Percentiles rank a stretch among this genome's conserved stretches.
phyloP scores from a whole-genome alignment of 768 basidiomycete species.

The Mycena vulgaris region DNA sequence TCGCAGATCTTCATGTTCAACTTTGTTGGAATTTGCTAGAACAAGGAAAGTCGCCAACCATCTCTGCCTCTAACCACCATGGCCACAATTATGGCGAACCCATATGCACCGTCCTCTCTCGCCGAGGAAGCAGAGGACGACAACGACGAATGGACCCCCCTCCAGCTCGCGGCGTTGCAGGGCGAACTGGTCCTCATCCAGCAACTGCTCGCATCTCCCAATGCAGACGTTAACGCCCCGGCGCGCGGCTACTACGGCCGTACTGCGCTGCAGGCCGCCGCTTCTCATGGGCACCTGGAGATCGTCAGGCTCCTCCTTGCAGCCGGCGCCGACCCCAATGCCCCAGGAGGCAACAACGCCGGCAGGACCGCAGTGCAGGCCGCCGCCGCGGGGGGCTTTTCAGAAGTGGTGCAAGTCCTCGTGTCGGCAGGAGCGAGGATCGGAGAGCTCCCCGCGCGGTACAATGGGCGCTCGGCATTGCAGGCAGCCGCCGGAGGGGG shows the following conservation, averaged over 20 bases:
- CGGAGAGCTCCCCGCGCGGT: conserved; percentile 13
- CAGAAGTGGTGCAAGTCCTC: conserved; percentile 14
- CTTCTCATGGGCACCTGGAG: conserved; percentile 24
- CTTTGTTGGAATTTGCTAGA: too few relatives aligned
- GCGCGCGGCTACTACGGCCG: conserved; percentile 34
- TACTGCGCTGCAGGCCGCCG: conserved; percentile 35
- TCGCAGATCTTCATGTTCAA: too few relatives aligned
- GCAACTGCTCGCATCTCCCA: conserved; percentile 13
- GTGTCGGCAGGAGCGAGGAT: conserved; percentile 24
- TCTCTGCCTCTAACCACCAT: not conserved
- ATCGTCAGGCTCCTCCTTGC: conserved; percentile 23
- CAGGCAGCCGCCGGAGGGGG: conserved; percentile 32
- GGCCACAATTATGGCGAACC: conserved; percentile 4
- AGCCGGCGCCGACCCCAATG: conserved; percentile 29
- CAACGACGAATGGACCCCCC: conserved; percentile 35
- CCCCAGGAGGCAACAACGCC: conserved; percentile 31
- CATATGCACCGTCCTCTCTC: conserved; percentile 20
- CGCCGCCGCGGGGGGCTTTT: conserved; percentile 17
- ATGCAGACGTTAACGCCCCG: conserved; percentile 32
- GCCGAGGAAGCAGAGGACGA: conserved; percentile 31
- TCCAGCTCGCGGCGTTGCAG: conserved; percentile 32
- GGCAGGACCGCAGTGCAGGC: conserved; percentile 32
- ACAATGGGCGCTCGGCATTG: conserved; percentile 27
- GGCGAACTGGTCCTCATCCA: conserved; percentile 28
- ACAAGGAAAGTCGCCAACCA: too few relatives aligned